These are phyloP conservation scores for Phytophthora crassamura DNA, from an alignment of 352 stramenopile species.

Conservation along the genomic window DNA sequence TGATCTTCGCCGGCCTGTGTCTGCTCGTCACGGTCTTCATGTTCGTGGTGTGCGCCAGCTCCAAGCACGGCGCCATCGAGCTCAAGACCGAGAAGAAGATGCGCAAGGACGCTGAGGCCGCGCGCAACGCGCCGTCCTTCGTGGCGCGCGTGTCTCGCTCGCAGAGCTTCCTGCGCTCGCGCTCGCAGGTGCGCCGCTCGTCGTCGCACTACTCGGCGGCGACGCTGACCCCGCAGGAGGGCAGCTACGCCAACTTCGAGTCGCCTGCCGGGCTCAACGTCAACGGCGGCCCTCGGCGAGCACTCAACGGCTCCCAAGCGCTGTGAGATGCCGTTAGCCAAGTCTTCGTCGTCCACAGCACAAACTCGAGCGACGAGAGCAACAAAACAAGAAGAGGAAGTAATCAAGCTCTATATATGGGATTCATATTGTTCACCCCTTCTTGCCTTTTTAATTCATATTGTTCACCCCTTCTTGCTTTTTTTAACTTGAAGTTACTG, in stretches of 20 bases:
- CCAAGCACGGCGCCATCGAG: too few relatives aligned
- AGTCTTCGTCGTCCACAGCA: neutral
- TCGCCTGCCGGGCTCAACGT: slow-evolving; percentile 53
- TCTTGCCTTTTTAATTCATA: too few relatives aligned
- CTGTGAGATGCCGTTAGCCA: slow-evolving; percentile 27
- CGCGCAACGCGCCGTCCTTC: too few relatives aligned
- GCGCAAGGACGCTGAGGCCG: too few relatives aligned
- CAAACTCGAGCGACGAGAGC: neutral
- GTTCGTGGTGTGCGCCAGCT: too few relatives aligned
- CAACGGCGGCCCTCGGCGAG: slow-evolving; percentile 36
- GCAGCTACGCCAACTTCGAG: slow-evolving; percentile 84
- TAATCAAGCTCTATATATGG: too few relatives aligned
- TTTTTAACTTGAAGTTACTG: neutral
- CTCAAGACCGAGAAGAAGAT: too few relatives aligned
- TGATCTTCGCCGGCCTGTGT: slow-evolving; percentile 76
- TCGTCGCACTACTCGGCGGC: slow-evolving; percentile 60
- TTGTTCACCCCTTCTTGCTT: too few relatives aligned
- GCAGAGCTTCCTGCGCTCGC: slow-evolving; percentile 85
- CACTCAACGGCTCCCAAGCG: slow-evolving; percentile 43
- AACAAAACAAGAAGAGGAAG: too few relatives aligned
- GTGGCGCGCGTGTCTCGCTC: too few relatives aligned
- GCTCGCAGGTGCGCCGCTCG: slow-evolving; percentile 54
- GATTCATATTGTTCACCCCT: too few relatives aligned
- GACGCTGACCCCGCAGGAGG: slow-evolving; percentile 58
- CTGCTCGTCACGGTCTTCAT: slow-evolving; percentile 75